Percentiles rank a stretch among this genome's conserved stretches.
These are phyloP conservation scores for Pleurotus citrinopileatus DNA, from an alignment of 768 basidiomycete genomes.

Conservation along the genomic window DNA sequence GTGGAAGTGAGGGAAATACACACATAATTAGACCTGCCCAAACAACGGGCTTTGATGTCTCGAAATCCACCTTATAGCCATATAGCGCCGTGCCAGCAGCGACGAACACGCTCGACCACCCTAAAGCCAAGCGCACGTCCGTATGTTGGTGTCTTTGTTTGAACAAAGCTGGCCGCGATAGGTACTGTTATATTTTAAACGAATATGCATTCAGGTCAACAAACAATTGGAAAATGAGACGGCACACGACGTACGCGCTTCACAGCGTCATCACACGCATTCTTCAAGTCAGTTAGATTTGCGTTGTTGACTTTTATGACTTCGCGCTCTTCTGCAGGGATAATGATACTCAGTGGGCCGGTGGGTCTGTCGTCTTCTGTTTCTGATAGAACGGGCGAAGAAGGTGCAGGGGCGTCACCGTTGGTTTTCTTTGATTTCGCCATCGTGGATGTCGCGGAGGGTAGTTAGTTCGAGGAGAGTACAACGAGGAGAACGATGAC, in stretches of 20 bases:
- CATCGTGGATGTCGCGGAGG: not conserved
- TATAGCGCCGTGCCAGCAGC: slow-evolving; percentile 82
- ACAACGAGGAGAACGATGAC: too few relatives aligned
- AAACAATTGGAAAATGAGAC: not conserved
- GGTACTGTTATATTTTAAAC: slow-evolving; percentile 50
- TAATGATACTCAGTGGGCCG: slow-evolving; percentile 50
- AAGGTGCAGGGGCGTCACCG: not conserved
- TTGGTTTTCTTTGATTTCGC: slow-evolving; percentile 4
- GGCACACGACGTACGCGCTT: slow-evolving; percentile 61
- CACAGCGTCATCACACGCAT: slow-evolving; percentile 83
- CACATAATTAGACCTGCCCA: slow-evolving; percentile 77
- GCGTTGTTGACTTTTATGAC: slow-evolving; percentile 60
- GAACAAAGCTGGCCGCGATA: slow-evolving; percentile 79
- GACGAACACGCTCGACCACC: slow-evolving; percentile 83
- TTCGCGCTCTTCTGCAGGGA: slow-evolving; percentile 45
- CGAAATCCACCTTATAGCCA: slow-evolving; percentile 86
- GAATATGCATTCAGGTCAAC: not conserved
- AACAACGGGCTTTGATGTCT: slow-evolving; percentile 79
- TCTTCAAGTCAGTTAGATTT: slow-evolving; percentile 58
- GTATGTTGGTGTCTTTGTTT: slow-evolving; percentile 86
- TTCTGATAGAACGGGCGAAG: slow-evolving; percentile 6
- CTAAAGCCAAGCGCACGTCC: slow-evolving; percentile 82
- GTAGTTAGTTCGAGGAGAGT: not conserved
- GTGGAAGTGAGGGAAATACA: slow-evolving; percentile 28
- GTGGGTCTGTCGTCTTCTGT: slow-evolving; percentile 33